Evolutionary conservation across 345 rosid genomes (phyloP), one percentile per base, ranked within the genome.

Genomic region (Eucalyptus tenuipes): DNA sequence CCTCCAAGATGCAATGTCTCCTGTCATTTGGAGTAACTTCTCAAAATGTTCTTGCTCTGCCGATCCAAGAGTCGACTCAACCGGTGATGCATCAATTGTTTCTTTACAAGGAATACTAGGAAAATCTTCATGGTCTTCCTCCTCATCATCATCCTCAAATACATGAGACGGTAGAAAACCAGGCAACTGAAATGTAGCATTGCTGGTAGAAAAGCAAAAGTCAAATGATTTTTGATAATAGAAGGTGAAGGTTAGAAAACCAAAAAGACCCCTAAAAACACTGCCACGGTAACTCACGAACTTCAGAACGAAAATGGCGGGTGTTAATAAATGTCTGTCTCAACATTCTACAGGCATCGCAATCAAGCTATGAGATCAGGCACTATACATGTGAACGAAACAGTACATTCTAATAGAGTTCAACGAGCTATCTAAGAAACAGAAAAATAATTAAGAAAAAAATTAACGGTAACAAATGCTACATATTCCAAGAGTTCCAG

Each of bases 111-210:
- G 90, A 91, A 88, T 91, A 88, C 90, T 91, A 71, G 93, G 94
- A 92, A 92, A 89, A 92, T 95, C 94, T 40, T 92, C 95, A 49
- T 94, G 94, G 24, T 93, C 93, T 12, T 93, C 93, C 89, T 91
- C 90, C 8, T 89, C 93, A 53, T 95, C 96, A 85, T 94, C 94
- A 27, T 95, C 96, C 88, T 94, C 96, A 92, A 96, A 95, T 55
- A 89, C 92, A 89, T 88, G 94, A 89, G 95, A 93, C 86, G 95
- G 90, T 71, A 95, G 90, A 91, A 97, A 89, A 71, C 97, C 98
- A 89, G 97, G 95, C 92, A 98, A 90, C 94, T 96, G 97, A 94
- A 95, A 95, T 87, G 95, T 94, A 80, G 97, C 96, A 93, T 97
- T 96, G 89, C 99, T 98, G 97, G 89, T 49, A 87, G 42, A 90